Evolutionary conservation across 768 basidiomycete species (phyloP), one percentile per base, ranked within the genome.

Genomic region (Wakefieldia striispora): DNA sequence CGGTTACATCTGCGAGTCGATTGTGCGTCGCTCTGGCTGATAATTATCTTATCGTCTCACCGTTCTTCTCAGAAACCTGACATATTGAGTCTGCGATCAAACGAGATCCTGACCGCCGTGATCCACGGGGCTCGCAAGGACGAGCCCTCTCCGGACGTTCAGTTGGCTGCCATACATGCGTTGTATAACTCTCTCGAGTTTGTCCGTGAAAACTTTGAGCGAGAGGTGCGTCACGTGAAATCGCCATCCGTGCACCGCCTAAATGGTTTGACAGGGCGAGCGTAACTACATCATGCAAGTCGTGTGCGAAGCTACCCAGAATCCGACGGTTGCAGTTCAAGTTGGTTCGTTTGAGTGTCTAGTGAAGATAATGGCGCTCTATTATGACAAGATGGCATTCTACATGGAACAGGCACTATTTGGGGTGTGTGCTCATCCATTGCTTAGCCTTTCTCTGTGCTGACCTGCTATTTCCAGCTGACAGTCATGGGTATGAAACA

Each of bases 201-300:
- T 65, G 90, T 98, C 46, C 84, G 92, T 55, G 94, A 95, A 59
- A 99, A 99, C 71, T 98, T 99, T 64, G 92, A 97, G 58, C 86
- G 94, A 43, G 97, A 98, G 77, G 95, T 95, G 55, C 45, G 83
- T 74, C 29, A 45, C 26, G 47, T 54, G 24, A 45, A 21, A 46
- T 42, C 35, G 33, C 21, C 35, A 10, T 34, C 36, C 39, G 9
- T 19, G 40, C 44, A 26, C 42, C 40, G 29, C 55, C 52, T 35
- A 40, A 40, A 12, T 36, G 29, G 45, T 31, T 45, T 21, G 51
- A 12, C 63, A 98, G 93, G 97, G 97, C 58, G 97, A 99, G 70
- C 84, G 97, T 41, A 99, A 98, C 72, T 98, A 97, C 74, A 98
- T 99, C 70, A 99, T 99, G 97, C 97, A 99, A 74, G 94, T 98